A percentile compares a stretch with the other conserved stretches of the same genome.
These are phyloP conservation scores for Rubroshorea leprosula DNA, from an alignment of 345 rosid species.

Conservation along the genomic window DNA sequence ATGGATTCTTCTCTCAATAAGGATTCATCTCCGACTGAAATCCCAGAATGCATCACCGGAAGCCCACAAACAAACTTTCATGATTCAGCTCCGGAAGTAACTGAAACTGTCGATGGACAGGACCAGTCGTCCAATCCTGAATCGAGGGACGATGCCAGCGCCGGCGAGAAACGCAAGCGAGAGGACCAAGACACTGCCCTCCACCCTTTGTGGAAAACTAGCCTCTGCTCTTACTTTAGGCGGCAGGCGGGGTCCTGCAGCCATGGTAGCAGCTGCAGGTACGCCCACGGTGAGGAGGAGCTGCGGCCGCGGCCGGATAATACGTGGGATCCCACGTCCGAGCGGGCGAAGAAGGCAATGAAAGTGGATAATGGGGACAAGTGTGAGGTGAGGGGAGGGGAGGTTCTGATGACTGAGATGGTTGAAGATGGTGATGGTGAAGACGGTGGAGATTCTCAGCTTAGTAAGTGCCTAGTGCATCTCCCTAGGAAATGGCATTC, in stretches of 20 bases:
- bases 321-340: conserved; percentile 95
- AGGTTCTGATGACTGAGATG: conserved; percentile 56
- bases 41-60: no score
- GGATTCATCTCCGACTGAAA: no score
- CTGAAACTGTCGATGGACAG: neutral
- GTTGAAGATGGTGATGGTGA: conserved; percentile 31
- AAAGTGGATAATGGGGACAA: conserved; percentile 26
- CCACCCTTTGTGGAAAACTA: conserved; percentile 57
- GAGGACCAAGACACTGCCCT: conserved; percentile 27
- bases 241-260: conserved; percentile 48
- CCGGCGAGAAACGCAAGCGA: conserved; percentile 68
- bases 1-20: no score
- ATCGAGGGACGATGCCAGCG: conserved; percentile 18
- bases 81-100: conserved; percentile 15
- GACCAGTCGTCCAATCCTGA: conserved; percentile 21
- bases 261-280: conserved; percentile 71
- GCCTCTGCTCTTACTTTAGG: conserved; percentile 87
- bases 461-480: conserved; percentile 78
- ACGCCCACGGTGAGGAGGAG: conserved; percentile 88
- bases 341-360: conserved; percentile 61
- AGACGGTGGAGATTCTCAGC: conserved; percentile 28
- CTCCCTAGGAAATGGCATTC: conserved; percentile 66
- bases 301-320: conserved; percentile 66
- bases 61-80: conserved; percentile 5
- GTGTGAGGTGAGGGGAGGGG: conserved; percentile 22